Conservation (phyloP, 176 grass and related monocot species). For the Olyra latifolia region DNA sequence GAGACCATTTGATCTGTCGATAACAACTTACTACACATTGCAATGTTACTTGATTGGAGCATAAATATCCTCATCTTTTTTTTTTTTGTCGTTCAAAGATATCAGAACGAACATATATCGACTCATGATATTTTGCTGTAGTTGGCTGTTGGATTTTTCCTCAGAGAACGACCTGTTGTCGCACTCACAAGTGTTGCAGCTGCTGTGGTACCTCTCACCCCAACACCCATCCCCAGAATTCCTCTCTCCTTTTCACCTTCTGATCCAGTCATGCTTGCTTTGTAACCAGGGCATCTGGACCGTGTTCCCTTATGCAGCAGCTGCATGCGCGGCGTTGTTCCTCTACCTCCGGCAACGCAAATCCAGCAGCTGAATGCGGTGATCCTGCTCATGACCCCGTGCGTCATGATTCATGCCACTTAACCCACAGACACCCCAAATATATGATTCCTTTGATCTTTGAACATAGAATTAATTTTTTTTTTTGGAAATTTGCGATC, state of each 20-base stretch:
- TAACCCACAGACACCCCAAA: neutral
- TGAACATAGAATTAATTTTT: conserved; percentile 15
- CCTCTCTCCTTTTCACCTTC: neutral
- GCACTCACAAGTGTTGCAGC: conserved; percentile 84
- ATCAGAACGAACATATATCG: neutral
- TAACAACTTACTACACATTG: neutral
- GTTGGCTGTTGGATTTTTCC: conserved; percentile 65
- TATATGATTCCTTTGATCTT: neutral
- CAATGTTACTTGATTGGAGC: neutral
- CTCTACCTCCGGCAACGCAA: conserved; percentile 51
- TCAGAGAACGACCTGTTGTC: conserved; percentile 67
- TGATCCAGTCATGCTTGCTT: conserved; percentile 26
- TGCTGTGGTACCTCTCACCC: conserved; percentile 54
- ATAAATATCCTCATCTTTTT: neutral
- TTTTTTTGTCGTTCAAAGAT: neutral
- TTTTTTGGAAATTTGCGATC: neutral
- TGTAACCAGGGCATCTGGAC: conserved; percentile 67
- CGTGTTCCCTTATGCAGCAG: conserved; percentile 62
- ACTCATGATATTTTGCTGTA: conserved; percentile 28
- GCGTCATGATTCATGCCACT: neutral
- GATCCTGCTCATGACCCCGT: neutral
- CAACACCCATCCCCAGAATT: neutral
- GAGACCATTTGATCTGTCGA: neutral
- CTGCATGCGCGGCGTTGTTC: conserved; percentile 63
- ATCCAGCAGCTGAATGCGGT: conserved; percentile 33